phyloP scores from a whole-genome alignment of 352 stramenopile species.

The Blastocystis sp. region DNA sequence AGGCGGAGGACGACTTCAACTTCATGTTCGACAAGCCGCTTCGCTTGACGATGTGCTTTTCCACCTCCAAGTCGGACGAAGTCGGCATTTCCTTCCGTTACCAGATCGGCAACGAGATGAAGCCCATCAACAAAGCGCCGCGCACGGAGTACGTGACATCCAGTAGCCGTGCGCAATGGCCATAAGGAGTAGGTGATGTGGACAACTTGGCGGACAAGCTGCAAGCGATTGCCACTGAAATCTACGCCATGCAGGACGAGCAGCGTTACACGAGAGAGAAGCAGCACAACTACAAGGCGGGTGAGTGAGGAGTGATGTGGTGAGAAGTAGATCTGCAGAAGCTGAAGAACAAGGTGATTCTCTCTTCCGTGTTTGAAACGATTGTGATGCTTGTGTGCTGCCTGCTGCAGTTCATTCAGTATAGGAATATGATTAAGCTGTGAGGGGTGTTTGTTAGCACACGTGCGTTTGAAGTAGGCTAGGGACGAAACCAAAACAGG shows the following conservation, averaged over 20 bases:
- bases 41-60: slow-evolving; percentile 27
- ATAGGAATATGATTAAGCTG: slow-evolving; percentile 27
- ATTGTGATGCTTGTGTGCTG: slow-evolving; percentile 63
- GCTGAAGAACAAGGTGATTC: slow-evolving; percentile 48
- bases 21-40: not conserved
- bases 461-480: not conserved
- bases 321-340: slow-evolving; percentile 38
- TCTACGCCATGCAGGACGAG: slow-evolving; percentile 57
- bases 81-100: slow-evolving; percentile 18
- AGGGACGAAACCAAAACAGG: not conserved
- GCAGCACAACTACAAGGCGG: slow-evolving; percentile 47
- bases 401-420: slow-evolving; percentile 48
- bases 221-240: slow-evolving; percentile 27
- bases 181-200: slow-evolving; percentile 38
- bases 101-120: slow-evolving; percentile 16
- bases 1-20: slow-evolving; percentile 11
- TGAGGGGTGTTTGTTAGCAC: slow-evolving; percentile 2
- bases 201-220: slow-evolving; percentile 48
- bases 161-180: not conserved
- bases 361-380: slow-evolving; percentile 43
- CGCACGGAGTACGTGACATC: slow-evolving; percentile 24
- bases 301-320: not conserved
- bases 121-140: slow-evolving; percentile 24
- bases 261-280: slow-evolving; percentile 51
- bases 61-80: not conserved